These are phyloP conservation scores for Phytophthora sansomeana DNA, from an alignment of 352 stramenopile genomes.

Conservation along the genomic window DNA sequence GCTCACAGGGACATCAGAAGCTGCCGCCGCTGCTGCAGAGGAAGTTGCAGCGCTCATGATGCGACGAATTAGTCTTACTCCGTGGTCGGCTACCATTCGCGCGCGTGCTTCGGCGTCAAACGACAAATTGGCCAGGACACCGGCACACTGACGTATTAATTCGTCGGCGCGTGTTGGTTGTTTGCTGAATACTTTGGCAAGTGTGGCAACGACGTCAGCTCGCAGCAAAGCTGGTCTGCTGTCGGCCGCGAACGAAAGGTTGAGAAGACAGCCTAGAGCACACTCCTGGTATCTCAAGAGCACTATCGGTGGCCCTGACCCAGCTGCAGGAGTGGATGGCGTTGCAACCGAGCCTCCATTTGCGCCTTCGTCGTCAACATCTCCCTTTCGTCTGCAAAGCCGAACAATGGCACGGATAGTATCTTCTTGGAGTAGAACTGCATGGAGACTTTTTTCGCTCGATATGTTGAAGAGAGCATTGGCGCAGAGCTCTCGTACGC, in stretches of 20 bases:
- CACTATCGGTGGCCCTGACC: slow-evolving; percentile 36
- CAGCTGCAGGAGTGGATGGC: slow-evolving; percentile 28
- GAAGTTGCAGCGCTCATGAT: slow-evolving; percentile 59
- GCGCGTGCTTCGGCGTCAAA: slow-evolving; percentile 70
- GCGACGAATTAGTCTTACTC: slow-evolving; percentile 70
- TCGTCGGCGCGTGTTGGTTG: slow-evolving; percentile 70
- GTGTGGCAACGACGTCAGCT: slow-evolving; percentile 67
- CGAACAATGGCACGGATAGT: slow-evolving; percentile 75
- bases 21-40: slow-evolving; percentile 22
- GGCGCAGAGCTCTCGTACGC: slow-evolving; percentile 73
- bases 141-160: slow-evolving; percentile 68
- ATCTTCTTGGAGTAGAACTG: slow-evolving; percentile 73
- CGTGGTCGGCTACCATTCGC: slow-evolving; percentile 71
- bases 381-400: slow-evolving; percentile 65
- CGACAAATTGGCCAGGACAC: slow-evolving; percentile 74
- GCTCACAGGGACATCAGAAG: slow-evolving; percentile 31
- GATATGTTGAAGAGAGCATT: slow-evolving; percentile 87
- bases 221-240: slow-evolving; percentile 70
- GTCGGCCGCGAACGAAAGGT: slow-evolving; percentile 78
- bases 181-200: slow-evolving; percentile 74
- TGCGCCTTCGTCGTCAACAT: slow-evolving; percentile 64
- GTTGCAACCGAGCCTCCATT: slow-evolving; percentile 37
- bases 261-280: slow-evolving; percentile 77
- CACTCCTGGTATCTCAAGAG: slow-evolving; percentile 75
- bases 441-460: slow-evolving; percentile 72